These are phyloP conservation scores for Echinosophora koreensis DNA, from an alignment of 306 rosid species.

Conservation along the genomic window DNA sequence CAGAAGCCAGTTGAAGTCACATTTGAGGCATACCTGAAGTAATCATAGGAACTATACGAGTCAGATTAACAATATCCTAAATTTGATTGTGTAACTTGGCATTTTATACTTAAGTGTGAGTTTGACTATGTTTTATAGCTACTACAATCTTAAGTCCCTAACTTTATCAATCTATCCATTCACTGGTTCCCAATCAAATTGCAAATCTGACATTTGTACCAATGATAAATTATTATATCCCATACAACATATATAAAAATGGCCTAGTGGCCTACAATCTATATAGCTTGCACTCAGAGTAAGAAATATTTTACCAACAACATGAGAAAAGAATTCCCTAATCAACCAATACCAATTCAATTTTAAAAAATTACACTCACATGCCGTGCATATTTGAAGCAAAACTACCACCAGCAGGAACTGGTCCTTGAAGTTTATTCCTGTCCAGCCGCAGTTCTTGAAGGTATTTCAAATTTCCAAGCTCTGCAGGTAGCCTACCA, in stretches of 20 bases:
- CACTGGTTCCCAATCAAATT: constrained; percentile 1
- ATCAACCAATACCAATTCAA: neutral
- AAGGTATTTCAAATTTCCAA: constrained; percentile 79
- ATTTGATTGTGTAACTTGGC: constrained; percentile 7
- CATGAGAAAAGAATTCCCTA: neutral
- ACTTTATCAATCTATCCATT: neutral
- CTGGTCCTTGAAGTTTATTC: constrained; percentile 82
- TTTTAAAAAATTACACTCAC: constrained; percentile 58
- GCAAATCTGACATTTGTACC: neutral
- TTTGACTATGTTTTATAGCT: constrained; percentile 20
- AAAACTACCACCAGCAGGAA: constrained; percentile 64
- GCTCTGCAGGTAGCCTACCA: constrained; percentile 74
- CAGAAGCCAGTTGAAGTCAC: constrained; percentile 72
- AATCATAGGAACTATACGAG: constrained; percentile 38
- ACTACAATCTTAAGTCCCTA: neutral
- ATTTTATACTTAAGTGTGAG: constrained; percentile 25
- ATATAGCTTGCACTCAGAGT: neutral
- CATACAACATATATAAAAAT: neutral
- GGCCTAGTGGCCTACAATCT: neutral
- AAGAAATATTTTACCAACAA: neutral
- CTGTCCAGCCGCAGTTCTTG: constrained; percentile 84
- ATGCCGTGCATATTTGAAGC: constrained; percentile 56
- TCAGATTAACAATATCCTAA: constrained; percentile 38
- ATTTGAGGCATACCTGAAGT: constrained; percentile 78
- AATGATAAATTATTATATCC: constrained; percentile 6